Conservation (phyloP, 2,329 filamentous ascomycete species). For the Verticillium dahliae region DNA sequence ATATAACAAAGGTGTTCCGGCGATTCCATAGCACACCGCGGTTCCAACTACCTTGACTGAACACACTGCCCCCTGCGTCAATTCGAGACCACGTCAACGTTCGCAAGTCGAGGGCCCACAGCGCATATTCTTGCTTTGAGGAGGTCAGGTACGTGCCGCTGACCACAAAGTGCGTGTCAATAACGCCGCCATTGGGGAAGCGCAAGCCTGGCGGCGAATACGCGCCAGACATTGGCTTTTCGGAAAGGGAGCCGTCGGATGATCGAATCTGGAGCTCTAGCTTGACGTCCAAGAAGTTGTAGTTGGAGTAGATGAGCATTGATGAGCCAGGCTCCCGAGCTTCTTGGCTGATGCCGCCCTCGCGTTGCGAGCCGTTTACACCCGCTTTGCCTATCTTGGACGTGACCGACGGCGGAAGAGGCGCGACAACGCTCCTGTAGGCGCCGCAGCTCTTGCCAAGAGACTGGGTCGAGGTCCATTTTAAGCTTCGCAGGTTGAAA, state of each 20-base stretch:
- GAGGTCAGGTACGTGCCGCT: conserved; percentile 96
- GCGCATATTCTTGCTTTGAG: conserved; percentile 94
- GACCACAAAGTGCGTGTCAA: conserved; percentile 94
- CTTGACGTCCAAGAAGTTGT: conserved; percentile 97
- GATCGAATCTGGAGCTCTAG: conserved; percentile 85
- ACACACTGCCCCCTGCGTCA: conserved; percentile 88
- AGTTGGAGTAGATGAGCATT: conserved; percentile 98
- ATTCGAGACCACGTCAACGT: conserved; percentile 92
- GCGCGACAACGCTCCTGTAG: conserved; percentile 90
- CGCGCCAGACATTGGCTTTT: conserved; percentile 81
- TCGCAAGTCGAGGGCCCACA: conserved; percentile 88
- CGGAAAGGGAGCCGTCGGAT: conserved; percentile 74
- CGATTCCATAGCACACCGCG: conserved; percentile 88
- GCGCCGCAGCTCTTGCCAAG: conserved; percentile 91
- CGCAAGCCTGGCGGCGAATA: conserved; percentile 87
- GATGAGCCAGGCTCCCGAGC: conserved; percentile 53
- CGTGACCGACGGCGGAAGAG: conserved; percentile 61
- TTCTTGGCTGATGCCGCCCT: conserved; percentile 45
- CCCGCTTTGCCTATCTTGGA: conserved; percentile 60
- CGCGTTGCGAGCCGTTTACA: conserved; percentile 31
- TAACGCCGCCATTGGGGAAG: conserved; percentile 92
- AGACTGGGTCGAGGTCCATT: conserved; percentile 86
- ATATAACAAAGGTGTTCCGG: conserved; percentile 89
- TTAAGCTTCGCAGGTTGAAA: conserved; percentile 90
- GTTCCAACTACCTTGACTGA: conserved; percentile 97